phyloP scores from a whole-genome alignment of 768 basidiomycete genomes.

The Rubroboletus pulcherrimus region DNA sequence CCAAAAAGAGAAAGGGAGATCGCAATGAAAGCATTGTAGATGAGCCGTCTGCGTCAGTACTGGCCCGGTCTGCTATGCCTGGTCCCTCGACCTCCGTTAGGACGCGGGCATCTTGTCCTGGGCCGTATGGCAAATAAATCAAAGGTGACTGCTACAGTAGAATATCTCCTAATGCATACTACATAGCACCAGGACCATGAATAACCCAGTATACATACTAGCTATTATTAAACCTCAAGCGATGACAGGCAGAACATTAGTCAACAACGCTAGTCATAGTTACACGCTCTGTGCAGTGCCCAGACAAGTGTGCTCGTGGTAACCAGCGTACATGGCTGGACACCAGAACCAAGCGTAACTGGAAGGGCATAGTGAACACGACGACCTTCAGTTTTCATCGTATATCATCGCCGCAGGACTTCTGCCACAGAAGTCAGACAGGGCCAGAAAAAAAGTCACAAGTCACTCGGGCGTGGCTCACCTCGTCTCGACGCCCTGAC shows the following conservation, averaged over 20 bases:
- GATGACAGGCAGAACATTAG: background rate
- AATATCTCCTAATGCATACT: too few relatives aligned
- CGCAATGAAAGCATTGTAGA: background rate
- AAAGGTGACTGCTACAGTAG: background rate
- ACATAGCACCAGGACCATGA: too few relatives aligned
- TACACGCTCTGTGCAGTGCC: background rate
- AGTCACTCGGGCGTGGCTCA: background rate
- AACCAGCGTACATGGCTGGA: background rate
- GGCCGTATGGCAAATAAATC: slow-evolving; percentile 14
- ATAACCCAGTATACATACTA: too few relatives aligned
- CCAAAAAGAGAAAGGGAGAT: background rate
- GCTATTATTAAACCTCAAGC: background rate
- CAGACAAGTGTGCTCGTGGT: background rate
- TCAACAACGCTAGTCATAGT: background rate
- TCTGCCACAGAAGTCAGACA: background rate
- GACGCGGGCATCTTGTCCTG: slow-evolving; percentile 4
- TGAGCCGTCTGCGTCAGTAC: background rate
- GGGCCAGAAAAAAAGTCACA: too few relatives aligned
- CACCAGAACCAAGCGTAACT: background rate
- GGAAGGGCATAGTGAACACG: background rate
- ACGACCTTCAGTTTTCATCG: background rate
- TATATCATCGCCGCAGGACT: slow-evolving; percentile 6
- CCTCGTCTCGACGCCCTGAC: slow-evolving; percentile 10
- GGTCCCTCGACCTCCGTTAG: slow-evolving; percentile 17
- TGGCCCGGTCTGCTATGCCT: slow-evolving; percentile 15